A percentile compares a stretch with the other conserved stretches of the same genome.
These are phyloP conservation scores for Epichloe bromicola DNA, from an alignment of 2,329 filamentous ascomycete genomes.

Conservation along the genomic window DNA sequence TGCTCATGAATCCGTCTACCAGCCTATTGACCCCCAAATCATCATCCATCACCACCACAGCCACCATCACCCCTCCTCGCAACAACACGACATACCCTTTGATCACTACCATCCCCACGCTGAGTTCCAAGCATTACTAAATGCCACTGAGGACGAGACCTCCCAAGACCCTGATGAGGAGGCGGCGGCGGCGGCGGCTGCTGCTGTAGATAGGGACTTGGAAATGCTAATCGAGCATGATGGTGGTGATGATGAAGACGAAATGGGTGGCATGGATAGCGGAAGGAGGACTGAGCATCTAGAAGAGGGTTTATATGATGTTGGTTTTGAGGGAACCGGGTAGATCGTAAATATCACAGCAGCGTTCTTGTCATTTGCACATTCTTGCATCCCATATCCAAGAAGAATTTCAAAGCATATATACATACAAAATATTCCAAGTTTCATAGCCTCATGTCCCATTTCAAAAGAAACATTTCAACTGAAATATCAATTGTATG, in stretches of 20 bases:
- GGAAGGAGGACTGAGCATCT: conserved; percentile 11
- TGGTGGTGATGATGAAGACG: conserved; percentile 23
- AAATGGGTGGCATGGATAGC: conserved; percentile 11
- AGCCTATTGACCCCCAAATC: conserved; percentile 48
- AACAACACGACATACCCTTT: conserved; percentile 22
- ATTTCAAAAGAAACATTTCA: no score
- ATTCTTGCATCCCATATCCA: no score
- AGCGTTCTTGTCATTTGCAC: no score
- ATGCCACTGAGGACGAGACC: conserved; percentile 30
- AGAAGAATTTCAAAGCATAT: no score
- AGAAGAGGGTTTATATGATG: conserved; percentile 17
- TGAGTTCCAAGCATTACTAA: conserved; percentile 41
- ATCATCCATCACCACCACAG: conserved; percentile 28
- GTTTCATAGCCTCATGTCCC: no score
- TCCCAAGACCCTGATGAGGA: conserved; percentile 7
- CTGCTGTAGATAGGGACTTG: conserved; percentile 34
- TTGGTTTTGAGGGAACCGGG: conserved; percentile 13
- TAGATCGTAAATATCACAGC: not conserved
- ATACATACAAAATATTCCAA: no score
- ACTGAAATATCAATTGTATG: no score
- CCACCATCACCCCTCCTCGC: conserved; percentile 13
- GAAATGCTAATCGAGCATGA: conserved; percentile 39
- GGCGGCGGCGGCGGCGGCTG: conserved; percentile 18
- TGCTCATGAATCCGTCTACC: conserved; percentile 22
- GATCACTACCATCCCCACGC: conserved; percentile 29